phyloP scores from a whole-genome alignment of 2,329 filamentous ascomycete species.

The Scortechinia acanthostroma region DNA sequence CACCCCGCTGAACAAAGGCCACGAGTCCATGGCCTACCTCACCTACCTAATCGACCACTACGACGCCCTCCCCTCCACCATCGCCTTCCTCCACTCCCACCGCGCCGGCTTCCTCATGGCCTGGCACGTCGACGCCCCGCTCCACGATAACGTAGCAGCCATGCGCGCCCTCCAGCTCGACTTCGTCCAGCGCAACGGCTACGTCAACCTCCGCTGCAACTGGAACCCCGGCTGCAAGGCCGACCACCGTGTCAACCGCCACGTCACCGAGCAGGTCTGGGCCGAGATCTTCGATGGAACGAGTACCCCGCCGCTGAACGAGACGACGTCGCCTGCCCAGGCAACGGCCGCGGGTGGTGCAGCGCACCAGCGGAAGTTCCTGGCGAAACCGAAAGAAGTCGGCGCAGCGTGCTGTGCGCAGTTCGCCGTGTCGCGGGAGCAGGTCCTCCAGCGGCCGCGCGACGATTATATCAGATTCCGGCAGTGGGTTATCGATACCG shows the following conservation, averaged over 20 bases:
- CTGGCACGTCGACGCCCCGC: constrained; percentile 40
- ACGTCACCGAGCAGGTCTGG: constrained; percentile 3
- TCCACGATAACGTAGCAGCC: constrained; percentile 38
- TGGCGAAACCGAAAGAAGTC: constrained; percentile 25
- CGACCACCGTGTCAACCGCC: constrained; percentile 1
- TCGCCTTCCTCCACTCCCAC: constrained; percentile 17
- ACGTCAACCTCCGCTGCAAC: constrained; percentile 42
- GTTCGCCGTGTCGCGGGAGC: constrained; percentile 38
- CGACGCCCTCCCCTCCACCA: constrained; percentile 15
- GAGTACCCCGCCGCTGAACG: not conserved
- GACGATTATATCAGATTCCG: constrained; percentile 37
- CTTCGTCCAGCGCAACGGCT: constrained; percentile 37
- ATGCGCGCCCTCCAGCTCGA: constrained; percentile 36
- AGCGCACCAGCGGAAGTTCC: not conserved
- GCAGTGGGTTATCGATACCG: constrained; percentile 36
- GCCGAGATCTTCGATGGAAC: constrained; percentile 10
- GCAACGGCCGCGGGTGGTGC: not conserved
- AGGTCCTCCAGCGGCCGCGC: constrained; percentile 31
- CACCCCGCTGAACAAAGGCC: constrained; percentile 29
- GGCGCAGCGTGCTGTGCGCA: constrained; percentile 45
- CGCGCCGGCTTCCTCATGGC: constrained; percentile 1
- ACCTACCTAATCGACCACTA: constrained; percentile 36
- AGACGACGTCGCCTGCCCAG: not conserved
- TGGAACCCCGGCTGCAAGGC: constrained; percentile 24
- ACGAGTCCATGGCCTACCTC: constrained; percentile 34